A percentile compares a stretch with the other conserved stretches of the same genome.
Evolutionary conservation across 2,329 filamentous ascomycete species (phyloP).

Genomic region (Fusarium ramigenum): DNA sequence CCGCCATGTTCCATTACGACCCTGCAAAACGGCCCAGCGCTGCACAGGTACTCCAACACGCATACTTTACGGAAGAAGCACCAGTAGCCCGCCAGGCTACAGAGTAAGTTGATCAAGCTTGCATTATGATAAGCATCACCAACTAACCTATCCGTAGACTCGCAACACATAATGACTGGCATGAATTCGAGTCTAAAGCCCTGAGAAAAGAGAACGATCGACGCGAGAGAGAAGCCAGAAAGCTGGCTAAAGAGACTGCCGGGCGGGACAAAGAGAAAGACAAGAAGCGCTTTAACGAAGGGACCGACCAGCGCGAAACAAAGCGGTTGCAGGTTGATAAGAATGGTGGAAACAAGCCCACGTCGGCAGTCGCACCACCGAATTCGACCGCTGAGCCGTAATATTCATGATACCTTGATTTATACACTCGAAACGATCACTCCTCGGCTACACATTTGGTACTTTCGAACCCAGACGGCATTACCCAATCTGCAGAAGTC

Average conservation of each 20-base stretch:
- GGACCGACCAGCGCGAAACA: conserved; percentile 44
- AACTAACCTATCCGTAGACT: conserved; percentile 64
- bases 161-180: conserved; percentile 88
- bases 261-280: conserved; percentile 49
- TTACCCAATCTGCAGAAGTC: conserved; percentile 10
- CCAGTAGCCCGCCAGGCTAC: conserved; percentile 79
- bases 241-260: conserved; percentile 52
- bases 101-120: conserved; percentile 69
- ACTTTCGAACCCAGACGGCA: neutral
- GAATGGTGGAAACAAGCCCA: conserved; percentile 26
- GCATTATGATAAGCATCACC: neutral
- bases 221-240: conserved; percentile 63
- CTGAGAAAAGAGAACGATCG: conserved; percentile 88
- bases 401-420: neutral
- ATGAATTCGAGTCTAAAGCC: conserved; percentile 98
- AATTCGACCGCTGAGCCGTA: conserved; percentile 26
- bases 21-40: conserved; percentile 85
- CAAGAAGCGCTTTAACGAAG: conserved; percentile 52
- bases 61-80: conserved; percentile 87
- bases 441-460: neutral
- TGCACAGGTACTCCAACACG: conserved; percentile 82
- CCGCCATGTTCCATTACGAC: conserved; percentile 89
- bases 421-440: neutral
- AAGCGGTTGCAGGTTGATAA: conserved; percentile 49
- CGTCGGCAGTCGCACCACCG: conserved; percentile 1